These are phyloP conservation scores for Neofusicoccum parvum DNA, from an alignment of 2,329 filamentous ascomycete genomes.

Conservation along the genomic window DNA sequence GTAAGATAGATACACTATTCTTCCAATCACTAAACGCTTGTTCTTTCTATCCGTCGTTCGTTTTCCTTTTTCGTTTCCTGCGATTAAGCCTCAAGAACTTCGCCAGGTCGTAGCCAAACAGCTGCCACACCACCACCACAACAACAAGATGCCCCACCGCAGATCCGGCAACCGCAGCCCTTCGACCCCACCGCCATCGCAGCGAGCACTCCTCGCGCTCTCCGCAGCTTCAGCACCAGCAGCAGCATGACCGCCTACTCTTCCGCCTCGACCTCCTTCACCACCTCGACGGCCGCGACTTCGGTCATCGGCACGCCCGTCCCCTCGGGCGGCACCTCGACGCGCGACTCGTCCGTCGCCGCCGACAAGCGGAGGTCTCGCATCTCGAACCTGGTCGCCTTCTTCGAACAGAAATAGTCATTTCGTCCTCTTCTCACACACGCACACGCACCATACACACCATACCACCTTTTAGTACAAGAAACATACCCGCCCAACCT, in stretches of 20 bases:
- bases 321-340: neutral
- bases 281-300: constrained; percentile 2
- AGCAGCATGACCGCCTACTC: constrained; percentile 15
- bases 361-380: neutral
- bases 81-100: constrained; percentile 18
- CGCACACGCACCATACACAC: too few species aligned
- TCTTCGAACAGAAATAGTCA: constrained; percentile 1
- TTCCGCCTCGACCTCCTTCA: neutral
- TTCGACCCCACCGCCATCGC: neutral
- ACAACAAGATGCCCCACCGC: neutral
- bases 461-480: too few species aligned
- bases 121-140: neutral
- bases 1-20: constrained; percentile 21
- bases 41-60: neutral
- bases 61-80: neutral
- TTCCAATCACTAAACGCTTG: constrained; percentile 13
- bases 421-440: too few species aligned
- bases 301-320: neutral
- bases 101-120: constrained; percentile 17
- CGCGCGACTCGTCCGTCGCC: neutral
- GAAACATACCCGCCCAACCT: too few species aligned
- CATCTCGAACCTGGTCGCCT: constrained; percentile 14
- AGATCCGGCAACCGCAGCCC: neutral
- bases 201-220: neutral
- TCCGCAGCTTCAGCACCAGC: constrained; percentile 14